Evolutionary conservation across 2,329 filamentous ascomycete species (phyloP).

Genomic region (Penicillium sumatraense): DNA sequence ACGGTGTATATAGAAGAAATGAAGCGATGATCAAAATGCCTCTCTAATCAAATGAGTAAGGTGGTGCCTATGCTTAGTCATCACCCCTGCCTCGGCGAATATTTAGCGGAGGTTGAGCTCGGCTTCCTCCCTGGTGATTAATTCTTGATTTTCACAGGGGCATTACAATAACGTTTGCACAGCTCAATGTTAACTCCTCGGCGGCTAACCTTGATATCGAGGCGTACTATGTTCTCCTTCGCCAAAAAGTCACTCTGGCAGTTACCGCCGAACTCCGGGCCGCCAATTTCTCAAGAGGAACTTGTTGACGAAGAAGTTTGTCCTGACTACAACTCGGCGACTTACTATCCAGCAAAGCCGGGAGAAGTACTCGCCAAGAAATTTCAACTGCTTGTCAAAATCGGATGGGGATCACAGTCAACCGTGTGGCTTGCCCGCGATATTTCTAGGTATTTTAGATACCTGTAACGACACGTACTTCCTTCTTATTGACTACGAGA

Average conservation of each 20-base stretch:
- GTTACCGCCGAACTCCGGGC: conserved; percentile 7
- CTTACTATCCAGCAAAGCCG: conserved; percentile 36
- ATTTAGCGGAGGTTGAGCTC: too few species aligned
- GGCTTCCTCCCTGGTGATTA: too few species aligned
- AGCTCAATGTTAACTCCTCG: conserved; percentile 12
- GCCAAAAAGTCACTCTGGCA: conserved; percentile 19
- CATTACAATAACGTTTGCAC: not conserved
- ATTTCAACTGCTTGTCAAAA: conserved; percentile 35
- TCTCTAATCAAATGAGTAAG: too few species aligned
- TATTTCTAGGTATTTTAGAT: conserved; percentile 30
- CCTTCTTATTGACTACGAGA: not conserved
- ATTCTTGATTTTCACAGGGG: too few species aligned
- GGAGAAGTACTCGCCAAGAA: conserved; percentile 34
- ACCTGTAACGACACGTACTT: conserved; percentile 5
- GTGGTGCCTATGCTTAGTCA: too few species aligned
- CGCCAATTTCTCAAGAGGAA: too few species aligned
- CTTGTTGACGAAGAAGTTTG: conserved; percentile 36
- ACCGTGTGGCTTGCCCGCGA: conserved; percentile 39
- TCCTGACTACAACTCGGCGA: conserved; percentile 32
- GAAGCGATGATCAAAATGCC: too few species aligned
- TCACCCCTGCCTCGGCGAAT: too few species aligned
- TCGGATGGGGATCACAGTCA: conserved; percentile 36
- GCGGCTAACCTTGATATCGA: conserved; percentile 9
- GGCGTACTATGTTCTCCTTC: conserved; percentile 21
- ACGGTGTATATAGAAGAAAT: too few species aligned